Evolutionary conservation across 1,139 yeast species (phyloP).

Genomic region (Geotrichum fermentans): DNA sequence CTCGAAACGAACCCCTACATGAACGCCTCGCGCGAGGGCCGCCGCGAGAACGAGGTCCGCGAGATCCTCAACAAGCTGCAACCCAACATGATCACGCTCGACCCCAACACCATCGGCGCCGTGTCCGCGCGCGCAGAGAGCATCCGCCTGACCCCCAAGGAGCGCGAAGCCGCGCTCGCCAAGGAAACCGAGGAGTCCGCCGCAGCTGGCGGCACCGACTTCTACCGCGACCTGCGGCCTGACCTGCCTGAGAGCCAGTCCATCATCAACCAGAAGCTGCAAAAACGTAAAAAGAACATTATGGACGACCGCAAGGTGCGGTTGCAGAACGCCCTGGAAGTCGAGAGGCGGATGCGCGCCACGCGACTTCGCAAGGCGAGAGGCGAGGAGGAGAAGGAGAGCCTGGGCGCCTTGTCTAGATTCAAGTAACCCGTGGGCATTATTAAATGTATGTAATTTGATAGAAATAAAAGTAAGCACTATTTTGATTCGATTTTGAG

Average conservation of each 20-base stretch:
- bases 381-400: constrained; percentile 25
- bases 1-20: constrained; percentile 90
- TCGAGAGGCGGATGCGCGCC: constrained; percentile 69
- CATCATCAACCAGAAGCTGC: constrained; percentile 68
- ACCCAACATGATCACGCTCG: constrained; percentile 88
- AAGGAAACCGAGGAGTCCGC: constrained; percentile 37
- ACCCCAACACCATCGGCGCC: constrained; percentile 82
- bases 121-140: constrained; percentile 67
- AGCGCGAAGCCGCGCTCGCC: constrained; percentile 44
- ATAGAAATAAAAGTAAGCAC: too few species aligned
- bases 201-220: constrained; percentile 33
- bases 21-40: constrained; percentile 67
- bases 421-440: too few species aligned
- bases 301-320: constrained; percentile 83
- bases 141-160: constrained; percentile 57
- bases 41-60: constrained; percentile 91
- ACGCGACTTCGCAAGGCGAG: constrained; percentile 34
- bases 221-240: constrained; percentile 36
- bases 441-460: too few species aligned
- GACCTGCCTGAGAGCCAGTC: constrained; percentile 47
- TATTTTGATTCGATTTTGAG: too few species aligned
- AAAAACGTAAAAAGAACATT: constrained; percentile 82
- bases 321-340: constrained; percentile 67
- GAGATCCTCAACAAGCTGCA: constrained; percentile 79
- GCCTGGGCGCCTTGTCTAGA: constrained; percentile 35